Evolutionary conservation across 106 monocot genomes (phyloP).

Genomic region (Dendrobium officinale): DNA sequence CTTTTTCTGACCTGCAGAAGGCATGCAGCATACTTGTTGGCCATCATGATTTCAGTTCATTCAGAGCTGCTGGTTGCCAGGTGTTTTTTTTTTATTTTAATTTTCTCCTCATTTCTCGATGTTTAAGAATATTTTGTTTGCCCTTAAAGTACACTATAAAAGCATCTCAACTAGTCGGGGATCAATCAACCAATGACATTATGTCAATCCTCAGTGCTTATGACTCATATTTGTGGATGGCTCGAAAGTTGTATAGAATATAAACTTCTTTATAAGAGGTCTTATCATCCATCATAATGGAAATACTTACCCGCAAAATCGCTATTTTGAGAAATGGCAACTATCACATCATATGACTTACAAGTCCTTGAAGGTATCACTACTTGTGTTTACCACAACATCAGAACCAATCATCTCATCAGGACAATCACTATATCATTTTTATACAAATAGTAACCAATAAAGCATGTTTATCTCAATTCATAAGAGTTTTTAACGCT

Average conservation of each 20-base stretch:
- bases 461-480: neutral
- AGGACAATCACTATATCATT: neutral
- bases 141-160: neutral
- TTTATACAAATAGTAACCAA: neutral
- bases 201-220: neutral
- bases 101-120: neutral
- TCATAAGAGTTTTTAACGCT: neutral
- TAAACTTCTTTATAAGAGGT: neutral
- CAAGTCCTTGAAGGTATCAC: neutral
- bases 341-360: too few species aligned
- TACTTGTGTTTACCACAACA: neutral
- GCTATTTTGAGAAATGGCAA: neutral
- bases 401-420: neutral
- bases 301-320: neutral
- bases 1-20: slow-evolving; percentile 42
- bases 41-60: slow-evolving; percentile 93
- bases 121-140: neutral
- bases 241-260: neutral
- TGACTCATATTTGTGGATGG: neutral
- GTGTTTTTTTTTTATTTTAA: slow-evolving; percentile 19
- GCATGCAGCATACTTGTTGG: slow-evolving; percentile 75
- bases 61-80: slow-evolving; percentile 96
- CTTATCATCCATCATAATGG: neutral
- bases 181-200: neutral
- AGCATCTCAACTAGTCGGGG: neutral